These are phyloP conservation scores for Ormosia semicastrata DNA, from an alignment of 306 rosid species.

Conservation along the genomic window DNA sequence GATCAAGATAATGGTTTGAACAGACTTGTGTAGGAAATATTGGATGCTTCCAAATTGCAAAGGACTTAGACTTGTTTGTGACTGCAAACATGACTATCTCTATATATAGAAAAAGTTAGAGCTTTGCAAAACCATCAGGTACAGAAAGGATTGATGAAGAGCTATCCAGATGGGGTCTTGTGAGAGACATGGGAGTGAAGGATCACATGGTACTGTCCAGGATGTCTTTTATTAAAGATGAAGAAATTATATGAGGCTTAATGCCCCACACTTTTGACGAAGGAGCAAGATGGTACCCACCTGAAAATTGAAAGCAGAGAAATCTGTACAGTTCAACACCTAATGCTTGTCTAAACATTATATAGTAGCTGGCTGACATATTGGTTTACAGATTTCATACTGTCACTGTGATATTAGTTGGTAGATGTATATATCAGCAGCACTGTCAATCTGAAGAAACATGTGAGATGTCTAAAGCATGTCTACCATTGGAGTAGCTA, in stretches of 20 bases:
- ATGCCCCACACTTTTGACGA: neutral
- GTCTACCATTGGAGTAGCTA: neutral
- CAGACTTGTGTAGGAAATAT: neutral
- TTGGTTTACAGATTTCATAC: neutral
- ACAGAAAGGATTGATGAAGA: neutral
- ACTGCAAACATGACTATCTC: neutral
- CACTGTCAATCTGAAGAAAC: neutral
- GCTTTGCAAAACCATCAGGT: neutral
- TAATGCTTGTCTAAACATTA: neutral
- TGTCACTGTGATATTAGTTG: neutral
- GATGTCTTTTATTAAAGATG: neutral
- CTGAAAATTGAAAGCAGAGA: neutral
- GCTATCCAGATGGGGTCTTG: neutral
- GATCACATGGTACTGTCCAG: conserved; percentile 18
- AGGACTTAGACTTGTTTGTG: conserved; percentile 3
- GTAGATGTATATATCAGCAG: neutral
- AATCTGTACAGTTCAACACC: neutral
- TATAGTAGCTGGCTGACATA: neutral
- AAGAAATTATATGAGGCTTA: neutral
- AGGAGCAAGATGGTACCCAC: neutral
- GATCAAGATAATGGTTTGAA: neutral
- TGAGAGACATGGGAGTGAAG: neutral
- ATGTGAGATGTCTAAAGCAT: conserved; percentile 14
- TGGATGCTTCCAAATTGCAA: neutral
- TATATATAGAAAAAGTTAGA: neutral